Base-by-base conservation (phyloP, 179 eudicot species). In the Vitellaria paradoxa region DNA sequence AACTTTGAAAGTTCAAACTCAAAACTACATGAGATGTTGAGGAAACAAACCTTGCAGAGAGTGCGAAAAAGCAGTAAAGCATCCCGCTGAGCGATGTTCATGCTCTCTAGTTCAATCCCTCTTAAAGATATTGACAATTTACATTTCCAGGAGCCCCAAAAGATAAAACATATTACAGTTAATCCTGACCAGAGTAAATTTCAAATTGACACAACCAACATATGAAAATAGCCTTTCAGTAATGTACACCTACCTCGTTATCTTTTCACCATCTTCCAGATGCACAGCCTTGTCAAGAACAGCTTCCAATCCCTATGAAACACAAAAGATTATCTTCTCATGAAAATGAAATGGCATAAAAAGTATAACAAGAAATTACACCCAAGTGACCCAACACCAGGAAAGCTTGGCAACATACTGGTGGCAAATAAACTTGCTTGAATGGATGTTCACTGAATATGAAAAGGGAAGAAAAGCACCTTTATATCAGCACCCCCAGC, bases 401-500 rank as follows among this genome's bases (percentile, higher is more conserved):
- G 37, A 30, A 56, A 57, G 15, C 52, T 60, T 45, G 55, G 61
- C 21, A 9, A 20, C 61, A 49, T 63, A 64, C 30, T 30, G 53
- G 9, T 26, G 4, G 46, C 21, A 50, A 47, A 2, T 26, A 26
- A 47, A 40, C 14, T 68, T 10, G 47, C 37, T n/a, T 20, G 73
- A 56, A 13, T 7, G 13, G 26, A 52, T 40, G 7, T 42, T 37
- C 40, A 20, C 37, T 55, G 45, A 7, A 56, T 40, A 13, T 40
- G 23, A 9, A 68, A 30, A 26, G 20, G 26, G 46, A 50, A 62
- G 75, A 62, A 12, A 61, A 14, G 62, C 73, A 93, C 99, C 98
- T 96, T 92, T 76, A 96, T 93, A 88, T 96, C 99, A 86, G 97
- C 90, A 77, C 98, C 96, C 77, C 93, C 97, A 55, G 90, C 99